Evolutionary conservation across 306 rosid genomes (phyloP).

Genomic region (Corylus avellana): DNA sequence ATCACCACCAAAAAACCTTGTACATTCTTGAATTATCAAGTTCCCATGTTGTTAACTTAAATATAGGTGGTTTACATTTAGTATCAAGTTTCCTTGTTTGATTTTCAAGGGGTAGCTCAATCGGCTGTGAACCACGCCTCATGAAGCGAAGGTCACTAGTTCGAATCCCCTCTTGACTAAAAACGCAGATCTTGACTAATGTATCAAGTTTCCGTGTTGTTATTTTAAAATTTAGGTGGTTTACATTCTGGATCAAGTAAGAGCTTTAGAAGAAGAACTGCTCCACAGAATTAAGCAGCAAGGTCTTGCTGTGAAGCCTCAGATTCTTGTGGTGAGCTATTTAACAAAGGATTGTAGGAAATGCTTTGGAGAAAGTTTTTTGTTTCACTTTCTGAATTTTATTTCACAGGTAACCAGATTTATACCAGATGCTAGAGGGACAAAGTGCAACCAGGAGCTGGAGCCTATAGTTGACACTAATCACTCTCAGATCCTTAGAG

Average conservation of each 20-base stretch:
- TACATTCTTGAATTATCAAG: background rate
- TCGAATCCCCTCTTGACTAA: no score
- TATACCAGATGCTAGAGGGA: slow-evolving; percentile 87
- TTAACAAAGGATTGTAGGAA: background rate
- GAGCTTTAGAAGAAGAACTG: slow-evolving; percentile 80
- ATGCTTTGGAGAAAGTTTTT: background rate
- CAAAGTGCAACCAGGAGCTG: slow-evolving; percentile 78
- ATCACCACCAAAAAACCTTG: background rate
- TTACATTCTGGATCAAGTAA: slow-evolving; percentile 91
- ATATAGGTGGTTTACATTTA: slow-evolving; percentile 82
- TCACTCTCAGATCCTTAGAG: slow-evolving; percentile 78
- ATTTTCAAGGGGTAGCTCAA: no score
- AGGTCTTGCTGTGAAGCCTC: slow-evolving; percentile 82
- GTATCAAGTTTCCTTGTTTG: slow-evolving; percentile 58
- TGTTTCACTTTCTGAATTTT: background rate
- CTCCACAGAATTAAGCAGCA: slow-evolving; percentile 69
- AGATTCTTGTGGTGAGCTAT: slow-evolving; percentile 75
- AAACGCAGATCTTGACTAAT: background rate
- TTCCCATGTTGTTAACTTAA: background rate
- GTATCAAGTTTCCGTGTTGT: background rate
- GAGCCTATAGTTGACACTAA: slow-evolving; percentile 73
- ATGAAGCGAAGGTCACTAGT: no score
- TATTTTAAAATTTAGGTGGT: slow-evolving; percentile 58
- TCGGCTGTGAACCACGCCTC: no score
- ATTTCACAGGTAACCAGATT: slow-evolving; percentile 69